Evolutionary conservation across 495 filamentous ascomycete species (phyloP).

Genomic region (Neurospora sp.): DNA sequence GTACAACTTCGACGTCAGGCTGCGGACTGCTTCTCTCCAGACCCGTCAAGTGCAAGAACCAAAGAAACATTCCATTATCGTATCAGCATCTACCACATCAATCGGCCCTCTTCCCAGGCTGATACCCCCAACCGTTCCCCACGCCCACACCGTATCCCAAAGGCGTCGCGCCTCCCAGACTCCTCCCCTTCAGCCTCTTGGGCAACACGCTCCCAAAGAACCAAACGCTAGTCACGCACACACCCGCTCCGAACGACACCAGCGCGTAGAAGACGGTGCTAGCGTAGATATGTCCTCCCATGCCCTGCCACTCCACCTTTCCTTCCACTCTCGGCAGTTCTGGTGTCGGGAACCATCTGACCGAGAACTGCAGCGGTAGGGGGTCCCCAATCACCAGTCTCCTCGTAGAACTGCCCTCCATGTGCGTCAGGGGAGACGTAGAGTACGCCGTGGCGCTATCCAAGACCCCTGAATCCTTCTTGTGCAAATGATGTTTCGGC

Average conservation of each 20-base stretch:
- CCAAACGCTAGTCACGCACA: constrained; percentile 45
- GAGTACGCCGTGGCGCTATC: constrained; percentile 81
- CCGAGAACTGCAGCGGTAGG: constrained; percentile 66
- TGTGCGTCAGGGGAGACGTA: constrained; percentile 57
- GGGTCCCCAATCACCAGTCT: constrained; percentile 81
- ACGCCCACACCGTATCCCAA: constrained; percentile 35
- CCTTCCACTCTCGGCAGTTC: constrained; percentile 47
- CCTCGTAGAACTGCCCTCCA: constrained; percentile 37
- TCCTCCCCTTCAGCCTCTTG: constrained; percentile 34
- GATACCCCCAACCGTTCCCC: constrained; percentile 47
- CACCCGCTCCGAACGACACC: constrained; percentile 46
- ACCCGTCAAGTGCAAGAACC: not conserved
- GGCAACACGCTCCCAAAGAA: constrained; percentile 57
- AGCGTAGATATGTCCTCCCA: constrained; percentile 58
- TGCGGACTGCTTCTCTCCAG: not conserved
- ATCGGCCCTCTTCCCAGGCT: constrained; percentile 21
- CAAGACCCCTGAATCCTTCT: constrained; percentile 57
- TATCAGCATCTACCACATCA: not conserved
- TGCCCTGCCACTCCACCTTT: constrained; percentile 46
- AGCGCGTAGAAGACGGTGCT: constrained; percentile 56
- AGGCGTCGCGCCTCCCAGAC: constrained; percentile 45
- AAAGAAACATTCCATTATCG: not conserved
- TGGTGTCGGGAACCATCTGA: constrained; percentile 78
- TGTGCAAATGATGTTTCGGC: constrained; percentile 43
- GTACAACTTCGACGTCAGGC: not conserved